Conservation (phyloP, 2,329 filamentous ascomycete genomes). For the Chaetomiaceae sp. region DNA sequence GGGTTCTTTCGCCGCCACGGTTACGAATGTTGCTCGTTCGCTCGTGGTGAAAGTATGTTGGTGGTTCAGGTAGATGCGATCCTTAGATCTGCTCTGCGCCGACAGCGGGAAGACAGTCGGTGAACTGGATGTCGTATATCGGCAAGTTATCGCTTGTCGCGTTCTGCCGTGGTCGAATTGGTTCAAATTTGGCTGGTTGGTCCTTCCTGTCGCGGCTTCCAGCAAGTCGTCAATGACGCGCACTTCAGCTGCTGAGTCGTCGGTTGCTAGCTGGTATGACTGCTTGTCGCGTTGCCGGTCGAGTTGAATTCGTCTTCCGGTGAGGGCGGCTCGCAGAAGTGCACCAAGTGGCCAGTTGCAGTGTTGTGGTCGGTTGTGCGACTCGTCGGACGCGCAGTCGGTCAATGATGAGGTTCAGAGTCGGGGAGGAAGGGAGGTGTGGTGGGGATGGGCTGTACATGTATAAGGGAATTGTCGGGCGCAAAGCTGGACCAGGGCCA, state of each 20-base stretch:
- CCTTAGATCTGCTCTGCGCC: slow-evolving; percentile 24
- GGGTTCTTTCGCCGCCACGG: slow-evolving; percentile 20
- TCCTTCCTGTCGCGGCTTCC: neutral
- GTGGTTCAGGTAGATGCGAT: slow-evolving; percentile 12
- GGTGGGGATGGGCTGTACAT: slow-evolving; percentile 24
- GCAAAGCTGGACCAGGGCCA: slow-evolving; percentile 14
- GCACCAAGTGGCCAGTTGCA: slow-evolving; percentile 9
- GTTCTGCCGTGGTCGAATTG: neutral
- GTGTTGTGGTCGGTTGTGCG: slow-evolving; percentile 9
- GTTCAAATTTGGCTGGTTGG: neutral
- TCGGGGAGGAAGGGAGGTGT: slow-evolving; percentile 20
- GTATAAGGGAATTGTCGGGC: slow-evolving; percentile 23
- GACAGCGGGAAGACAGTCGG: slow-evolving; percentile 13
- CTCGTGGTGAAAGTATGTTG: neutral
- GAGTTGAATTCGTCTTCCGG: neutral
- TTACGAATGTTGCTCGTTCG: slow-evolving; percentile 20
- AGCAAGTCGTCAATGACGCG: slow-evolving; percentile 10
- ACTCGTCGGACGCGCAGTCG: slow-evolving; percentile 11
- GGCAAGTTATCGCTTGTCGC: too few relatives aligned
- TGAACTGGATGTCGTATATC: too few relatives aligned
- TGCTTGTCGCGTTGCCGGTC: slow-evolving; percentile 5
- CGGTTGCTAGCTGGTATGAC: neutral
- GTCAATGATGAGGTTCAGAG: slow-evolving; percentile 17
- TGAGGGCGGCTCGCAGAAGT: neutral
- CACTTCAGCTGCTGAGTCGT: neutral